Conservation (phyloP, 1,284 basidiomycete species). For the Apiotrichum sp. region DNA sequence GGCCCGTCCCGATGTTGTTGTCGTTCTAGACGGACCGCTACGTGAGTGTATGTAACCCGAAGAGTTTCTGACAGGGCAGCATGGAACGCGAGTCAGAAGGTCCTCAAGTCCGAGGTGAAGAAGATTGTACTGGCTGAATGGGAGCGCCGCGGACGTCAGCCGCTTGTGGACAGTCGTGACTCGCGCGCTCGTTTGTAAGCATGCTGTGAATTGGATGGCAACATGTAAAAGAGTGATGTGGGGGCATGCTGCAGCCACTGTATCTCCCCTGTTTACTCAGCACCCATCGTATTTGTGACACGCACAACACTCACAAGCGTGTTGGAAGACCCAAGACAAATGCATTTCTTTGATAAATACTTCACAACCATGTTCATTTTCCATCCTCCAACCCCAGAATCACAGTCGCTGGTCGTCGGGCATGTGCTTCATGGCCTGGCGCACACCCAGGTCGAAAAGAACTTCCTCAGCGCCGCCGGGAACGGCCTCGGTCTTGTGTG, state of each 20-base stretch:
- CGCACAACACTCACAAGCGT: too few species aligned
- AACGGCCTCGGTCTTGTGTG: not conserved
- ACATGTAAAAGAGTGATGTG: too few species aligned
- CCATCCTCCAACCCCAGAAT: too few species aligned
- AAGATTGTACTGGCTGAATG: slow-evolving; percentile 13
- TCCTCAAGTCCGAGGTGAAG: slow-evolving; percentile 15
- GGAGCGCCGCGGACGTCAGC: slow-evolving; percentile 10
- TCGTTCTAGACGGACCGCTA: slow-evolving; percentile 18
- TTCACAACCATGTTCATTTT: too few species aligned
- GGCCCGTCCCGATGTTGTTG: slow-evolving; percentile 11
- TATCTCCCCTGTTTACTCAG: too few species aligned
- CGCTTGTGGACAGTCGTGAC: slow-evolving; percentile 8
- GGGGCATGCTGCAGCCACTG: too few species aligned
- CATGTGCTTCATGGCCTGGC: not conserved
- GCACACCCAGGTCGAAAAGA: not conserved
- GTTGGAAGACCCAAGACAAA: too few species aligned
- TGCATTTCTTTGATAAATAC: too few species aligned
- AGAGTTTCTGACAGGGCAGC: slow-evolving; percentile 2
- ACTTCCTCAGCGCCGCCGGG: not conserved
- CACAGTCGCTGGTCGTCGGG: not conserved
- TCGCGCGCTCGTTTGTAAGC: slow-evolving; percentile 5
- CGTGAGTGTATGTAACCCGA: slow-evolving; percentile 17
- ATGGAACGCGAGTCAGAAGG: slow-evolving; percentile 16
- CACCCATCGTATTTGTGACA: too few species aligned
- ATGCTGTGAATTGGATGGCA: too few species aligned